Percentiles rank a stretch among this genome's conserved stretches.
phyloP scores from a whole-genome alignment of 208 protist species.

The Trypanosoma conorhini region DNA sequence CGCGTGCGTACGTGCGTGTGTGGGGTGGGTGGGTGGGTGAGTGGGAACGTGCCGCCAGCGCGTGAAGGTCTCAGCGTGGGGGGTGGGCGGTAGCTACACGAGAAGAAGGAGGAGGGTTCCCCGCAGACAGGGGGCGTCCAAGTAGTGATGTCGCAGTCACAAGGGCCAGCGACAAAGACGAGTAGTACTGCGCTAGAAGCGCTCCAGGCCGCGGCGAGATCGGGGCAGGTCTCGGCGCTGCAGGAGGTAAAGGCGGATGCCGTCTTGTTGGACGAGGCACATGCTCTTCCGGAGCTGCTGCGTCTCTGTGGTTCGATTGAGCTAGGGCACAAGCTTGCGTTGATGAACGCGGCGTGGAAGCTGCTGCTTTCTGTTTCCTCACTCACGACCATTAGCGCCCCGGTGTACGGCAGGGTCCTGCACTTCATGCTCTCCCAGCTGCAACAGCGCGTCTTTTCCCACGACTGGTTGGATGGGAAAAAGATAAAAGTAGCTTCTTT shows the following conservation, averaged over 20 bases:
- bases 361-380: conserved; percentile 52
- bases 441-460: conserved; percentile 53
- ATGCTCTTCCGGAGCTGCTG: conserved; percentile 45
- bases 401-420: conserved; percentile 33
- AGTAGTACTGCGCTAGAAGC: conserved; percentile 7
- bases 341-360: conserved; percentile 76
- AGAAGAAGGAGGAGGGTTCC: conserved; percentile 6
- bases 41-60: not conserved
- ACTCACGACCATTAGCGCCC: conserved; percentile 18
- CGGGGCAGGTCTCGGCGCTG: conserved; percentile 17
- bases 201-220: conserved; percentile 8
- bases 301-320: conserved; percentile 44
- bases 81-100: not conserved
- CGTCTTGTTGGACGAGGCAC: conserved; percentile 30
- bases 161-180: not conserved
- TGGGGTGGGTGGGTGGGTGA: not conserved
- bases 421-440: conserved; percentile 67
- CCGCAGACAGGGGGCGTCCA: not conserved
- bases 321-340: conserved; percentile 32
- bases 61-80: too few relatives aligned
- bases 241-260: conserved; percentile 25
- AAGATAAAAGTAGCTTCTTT: conserved; percentile 57
- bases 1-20: too few relatives aligned
- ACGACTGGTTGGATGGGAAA: conserved; percentile 72
- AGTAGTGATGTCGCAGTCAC: conserved; percentile 11